Evolutionary conservation across 768 basidiomycete species (phyloP).

Genomic region (Agaricus bisporus): DNA sequence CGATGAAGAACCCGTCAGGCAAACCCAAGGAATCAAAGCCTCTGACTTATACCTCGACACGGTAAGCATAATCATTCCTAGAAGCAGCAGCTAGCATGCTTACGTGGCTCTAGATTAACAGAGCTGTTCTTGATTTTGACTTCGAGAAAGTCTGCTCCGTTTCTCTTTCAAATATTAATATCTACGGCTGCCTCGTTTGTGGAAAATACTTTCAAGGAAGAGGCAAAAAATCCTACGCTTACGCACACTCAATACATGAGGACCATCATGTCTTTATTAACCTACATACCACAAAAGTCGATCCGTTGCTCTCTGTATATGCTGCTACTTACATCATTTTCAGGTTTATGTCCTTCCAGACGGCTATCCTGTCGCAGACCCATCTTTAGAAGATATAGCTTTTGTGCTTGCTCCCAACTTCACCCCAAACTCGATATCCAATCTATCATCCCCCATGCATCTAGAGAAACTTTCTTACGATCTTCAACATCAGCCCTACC

Average conservation of each 20-base stretch:
- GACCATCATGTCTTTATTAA: constrained; percentile 99
- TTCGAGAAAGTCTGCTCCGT: constrained; percentile 99
- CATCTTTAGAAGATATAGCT: constrained; percentile 92
- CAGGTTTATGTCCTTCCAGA: constrained; percentile 98
- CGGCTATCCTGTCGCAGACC: constrained; percentile 94
- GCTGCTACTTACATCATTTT: constrained; percentile 11
- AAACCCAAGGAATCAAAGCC: constrained; percentile 36
- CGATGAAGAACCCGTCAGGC: constrained; percentile 23
- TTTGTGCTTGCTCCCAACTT: constrained; percentile 89
- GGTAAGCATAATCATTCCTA: constrained; percentile 37
- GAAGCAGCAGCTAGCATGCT: constrained; percentile 8
- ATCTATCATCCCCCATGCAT: constrained; percentile 51
- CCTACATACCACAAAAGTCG: constrained; percentile 86
- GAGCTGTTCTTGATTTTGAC: constrained; percentile 91
- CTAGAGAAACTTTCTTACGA: constrained; percentile 79
- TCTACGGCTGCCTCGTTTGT: constrained; percentile 95
- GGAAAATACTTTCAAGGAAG: constrained; percentile 99
- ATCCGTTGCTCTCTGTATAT: constrained; percentile 15
- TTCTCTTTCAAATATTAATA: constrained; percentile 93
- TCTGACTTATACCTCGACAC: constrained; percentile 95
- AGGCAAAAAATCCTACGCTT: constrained; percentile 90
- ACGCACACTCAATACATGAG: constrained; percentile 94
- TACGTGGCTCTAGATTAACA: constrained; percentile 63
- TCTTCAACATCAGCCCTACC: constrained; percentile 71
- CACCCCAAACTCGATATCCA: constrained; percentile 48